Evolutionary conservation across 345 rosid genomes (phyloP), one percentile per base, ranked within the genome.

Genomic region (Murraya koenigii): DNA sequence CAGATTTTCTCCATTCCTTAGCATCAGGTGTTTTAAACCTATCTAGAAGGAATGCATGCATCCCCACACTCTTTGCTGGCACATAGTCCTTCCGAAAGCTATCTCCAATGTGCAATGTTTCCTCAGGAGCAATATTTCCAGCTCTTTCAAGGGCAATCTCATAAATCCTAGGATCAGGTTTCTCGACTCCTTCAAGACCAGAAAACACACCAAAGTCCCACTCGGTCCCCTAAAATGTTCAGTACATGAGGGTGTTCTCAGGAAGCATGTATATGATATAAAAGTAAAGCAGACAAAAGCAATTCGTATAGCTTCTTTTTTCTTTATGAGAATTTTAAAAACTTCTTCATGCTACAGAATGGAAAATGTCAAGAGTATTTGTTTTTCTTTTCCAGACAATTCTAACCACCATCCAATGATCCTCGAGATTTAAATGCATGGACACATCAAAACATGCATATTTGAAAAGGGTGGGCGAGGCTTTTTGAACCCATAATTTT

Each of bases 141-240:
- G 95, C 97, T 85, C 84, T 89, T 84, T 88, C 88, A 2, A 95
- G 82, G 1, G 98, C 98, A 15, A 93, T 83, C 86, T 82, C 72
- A 47, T 88, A 95, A 5, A 95, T 92, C 80, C 81, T 86, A 2
- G 94, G 94, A 80, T 95, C 89, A 6, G 98, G 98, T 85, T 95
- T 95, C 90, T 95, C 98, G 22, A 95, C 82, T 36, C 98, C 98
- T 78, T 89, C 97, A 38, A 93, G 77, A 41, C 98, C 98, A 54
- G 98, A 95, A 84, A 95, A 95, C 33, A 95, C 97, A 75, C 98
- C 98, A 83, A 95, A 93, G 78, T 93, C 98, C 97, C 97, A 95
- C 83, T 95, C 98, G 1, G 90, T 84, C 3, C 85, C 94, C 98
- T 94, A 76, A 33, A 85, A 36, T 78, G 28, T n/a, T 62, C 15